These are phyloP conservation scores for Penicillium sp. DNA, from an alignment of 2,329 filamentous ascomycete species.

Conservation along the genomic window DNA sequence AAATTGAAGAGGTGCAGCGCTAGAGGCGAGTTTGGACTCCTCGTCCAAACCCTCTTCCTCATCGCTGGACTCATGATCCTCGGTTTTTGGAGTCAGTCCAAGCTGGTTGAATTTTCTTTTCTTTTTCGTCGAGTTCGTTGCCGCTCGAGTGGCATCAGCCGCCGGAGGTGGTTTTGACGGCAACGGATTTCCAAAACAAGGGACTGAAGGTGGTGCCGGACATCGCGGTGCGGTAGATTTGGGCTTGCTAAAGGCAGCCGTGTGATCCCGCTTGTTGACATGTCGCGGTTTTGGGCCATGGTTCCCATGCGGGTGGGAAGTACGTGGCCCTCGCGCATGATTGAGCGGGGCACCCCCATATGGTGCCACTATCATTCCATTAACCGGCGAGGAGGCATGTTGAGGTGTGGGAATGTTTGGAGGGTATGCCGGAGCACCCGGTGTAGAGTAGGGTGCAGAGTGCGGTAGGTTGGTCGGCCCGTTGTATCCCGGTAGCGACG, in stretches of 20 bases:
- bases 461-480: conserved; percentile 18
- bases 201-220: conserved; percentile 41
- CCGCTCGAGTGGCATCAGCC: conserved; percentile 31
- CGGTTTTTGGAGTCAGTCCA: conserved; percentile 43
- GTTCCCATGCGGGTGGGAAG: conserved; percentile 6
- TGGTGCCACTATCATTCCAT: conserved; percentile 48
- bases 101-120: conserved; percentile 41
- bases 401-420: conserved; percentile 19
- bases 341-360: conserved; percentile 43
- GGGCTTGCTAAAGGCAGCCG: conserved; percentile 35
- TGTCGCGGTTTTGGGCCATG: conserved; percentile 22
- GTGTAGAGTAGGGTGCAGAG: conserved; percentile 19
- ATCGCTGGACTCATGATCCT: conserved; percentile 44
- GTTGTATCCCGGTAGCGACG: conserved; percentile 26
- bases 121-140: conserved; percentile 37
- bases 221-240: conserved; percentile 26
- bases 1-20: conserved; percentile 41
- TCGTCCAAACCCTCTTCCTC: conserved; percentile 45
- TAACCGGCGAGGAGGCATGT: conserved; percentile 19
- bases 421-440: conserved; percentile 13
- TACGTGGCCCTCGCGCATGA: conserved; percentile 18
- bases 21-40: conserved; percentile 37
- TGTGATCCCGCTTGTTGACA: conserved; percentile 35
- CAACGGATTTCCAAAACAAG: conserved; percentile 42
- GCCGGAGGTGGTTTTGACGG: conserved; percentile 40